Percentiles rank a stretch among this genome's conserved stretches.
phyloP scores from a whole-genome alignment of 768 basidiomycete species.

The Dictyophora rubrovolvata region DNA sequence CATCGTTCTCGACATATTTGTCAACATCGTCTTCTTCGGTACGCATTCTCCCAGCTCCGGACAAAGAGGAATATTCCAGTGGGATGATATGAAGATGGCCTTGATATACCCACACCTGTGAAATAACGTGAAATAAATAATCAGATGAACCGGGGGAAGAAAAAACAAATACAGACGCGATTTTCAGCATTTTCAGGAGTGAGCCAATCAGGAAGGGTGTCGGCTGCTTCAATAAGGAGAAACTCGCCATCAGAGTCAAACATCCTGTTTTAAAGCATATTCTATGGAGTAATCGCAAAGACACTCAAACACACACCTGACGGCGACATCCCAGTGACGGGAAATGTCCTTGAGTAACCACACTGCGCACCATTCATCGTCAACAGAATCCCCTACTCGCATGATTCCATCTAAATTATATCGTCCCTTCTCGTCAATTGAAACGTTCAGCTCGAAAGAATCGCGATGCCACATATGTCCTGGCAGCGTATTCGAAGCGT shows the following conservation, averaged over 20 bases:
- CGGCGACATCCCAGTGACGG: slow-evolving; percentile 65
- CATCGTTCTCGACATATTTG: slow-evolving; percentile 21
- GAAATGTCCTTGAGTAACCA: slow-evolving; percentile 80
- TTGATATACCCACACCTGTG: slow-evolving; percentile 84
- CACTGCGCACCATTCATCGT: slow-evolving; percentile 95
- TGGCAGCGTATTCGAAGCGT: slow-evolving; percentile 44
- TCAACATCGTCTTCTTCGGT: slow-evolving; percentile 36
- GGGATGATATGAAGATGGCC: slow-evolving; percentile 83
- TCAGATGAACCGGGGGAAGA: slow-evolving; percentile 7
- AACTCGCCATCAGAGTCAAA: slow-evolving; percentile 95
- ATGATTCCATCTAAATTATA: slow-evolving; percentile 46
- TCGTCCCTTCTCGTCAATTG: slow-evolving; percentile 29
- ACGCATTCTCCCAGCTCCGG: slow-evolving; percentile 34
- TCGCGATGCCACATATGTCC: slow-evolving; percentile 73
- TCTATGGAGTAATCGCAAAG: too few relatives aligned
- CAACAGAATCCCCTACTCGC: slow-evolving; percentile 92
- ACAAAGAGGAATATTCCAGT: slow-evolving; percentile 60
- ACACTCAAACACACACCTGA: slow-evolving; percentile 45
- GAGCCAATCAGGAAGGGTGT: slow-evolving; percentile 81
- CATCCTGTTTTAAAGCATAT: slow-evolving; percentile 32
- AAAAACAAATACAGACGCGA: slow-evolving; percentile 53
- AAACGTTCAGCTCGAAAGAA: slow-evolving; percentile 67
- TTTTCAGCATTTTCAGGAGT: slow-evolving; percentile 86
- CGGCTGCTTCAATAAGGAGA: slow-evolving; percentile 91
- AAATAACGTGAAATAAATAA: slow-evolving; percentile 17